Conservation (phyloP, 2,329 filamentous ascomycete species). For the Aaosphaeria pasadenensis region DNA sequence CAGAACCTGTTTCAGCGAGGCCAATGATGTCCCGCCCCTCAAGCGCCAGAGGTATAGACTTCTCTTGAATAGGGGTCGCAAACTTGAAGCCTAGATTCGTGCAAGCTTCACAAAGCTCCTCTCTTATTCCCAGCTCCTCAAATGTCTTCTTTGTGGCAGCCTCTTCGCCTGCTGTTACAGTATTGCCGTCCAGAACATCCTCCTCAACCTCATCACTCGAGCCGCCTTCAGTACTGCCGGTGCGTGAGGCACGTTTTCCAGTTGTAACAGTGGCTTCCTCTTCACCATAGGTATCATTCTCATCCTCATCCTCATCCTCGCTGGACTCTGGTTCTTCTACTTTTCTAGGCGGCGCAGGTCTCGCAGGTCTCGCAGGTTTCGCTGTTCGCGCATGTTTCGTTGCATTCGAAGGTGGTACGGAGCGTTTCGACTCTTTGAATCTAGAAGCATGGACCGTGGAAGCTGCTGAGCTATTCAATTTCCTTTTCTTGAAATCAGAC, state of each 20-base stretch:
- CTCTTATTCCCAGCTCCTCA: constrained; percentile 74
- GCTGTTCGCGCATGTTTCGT: constrained; percentile 4
- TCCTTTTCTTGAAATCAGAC: no score
- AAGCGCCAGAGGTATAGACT: constrained; percentile 79
- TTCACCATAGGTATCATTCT: constrained; percentile 5
- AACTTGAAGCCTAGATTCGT: constrained; percentile 74
- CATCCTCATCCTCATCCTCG: constrained; percentile 14
- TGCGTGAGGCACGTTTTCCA: no score
- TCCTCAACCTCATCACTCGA: constrained; percentile 1
- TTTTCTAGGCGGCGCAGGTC: constrained; percentile 7
- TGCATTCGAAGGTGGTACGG: background rate
- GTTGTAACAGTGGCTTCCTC: background rate
- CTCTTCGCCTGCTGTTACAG: constrained; percentile 11
- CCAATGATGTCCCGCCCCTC: constrained; percentile 85
- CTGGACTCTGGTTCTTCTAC: constrained; percentile 21
- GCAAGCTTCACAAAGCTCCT: constrained; percentile 87
- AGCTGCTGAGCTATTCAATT: no score
- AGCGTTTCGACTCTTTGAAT: background rate
- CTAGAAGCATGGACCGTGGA: no score
- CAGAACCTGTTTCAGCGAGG: constrained; percentile 89
- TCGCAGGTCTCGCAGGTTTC: constrained; percentile 1
- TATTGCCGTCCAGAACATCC: constrained; percentile 5
- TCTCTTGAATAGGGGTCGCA: constrained; percentile 84
- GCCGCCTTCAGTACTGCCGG: no score
- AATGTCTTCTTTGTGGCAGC: constrained; percentile 59